Base-by-base conservation (phyloP, 225 moss, liverwort and hornwort species). In the Thuidium tamariscinum region DNA sequence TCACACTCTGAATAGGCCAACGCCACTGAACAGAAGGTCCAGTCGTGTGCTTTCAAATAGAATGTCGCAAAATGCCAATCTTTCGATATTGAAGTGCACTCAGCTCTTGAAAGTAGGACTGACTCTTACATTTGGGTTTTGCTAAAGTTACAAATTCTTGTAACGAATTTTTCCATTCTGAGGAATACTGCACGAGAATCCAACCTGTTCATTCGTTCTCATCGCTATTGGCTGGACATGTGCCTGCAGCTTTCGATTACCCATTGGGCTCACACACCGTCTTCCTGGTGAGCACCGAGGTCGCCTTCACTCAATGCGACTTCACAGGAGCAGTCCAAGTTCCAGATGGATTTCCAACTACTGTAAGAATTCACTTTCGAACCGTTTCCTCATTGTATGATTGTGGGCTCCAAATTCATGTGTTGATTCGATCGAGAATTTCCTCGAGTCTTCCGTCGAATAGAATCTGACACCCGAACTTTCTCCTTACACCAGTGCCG, bases 221-320 rank as follows among this genome's bases (percentile, higher is more conserved):
- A 51, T 56, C 51, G 23, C 39, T 30, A 25, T 61, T 29, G 52
- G 4, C 41, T 46, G 30, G 15, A 49, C 34, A 32, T 63, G 56
- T 59, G 77, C 59, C 26, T 86, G 65, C 88, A 91, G 91, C 73
- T 56, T 91, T 91, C 69, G 69, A 81, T 2, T 91, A 91, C n/a
- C 79, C 68, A 13, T 27, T 73, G 62, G 86, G 82, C 30, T 79
- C 88, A 41, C 91, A 91, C 29, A 91, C 91, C 15, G 91, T 91
- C 61, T 91, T 83, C 88, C 12, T 74, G 49, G 86, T 84, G 19
- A 76, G 32, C 37, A 70, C 34, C 76, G 83, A 86, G 62, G 39
- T 17, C 29, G 88, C 85, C 49, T 91, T 52, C 74, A 10, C 74
- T 26, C 81, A 56, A 48, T 91, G 91, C 86, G 83, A 78, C n/a